A percentile compares a stretch with the other conserved stretches of the same genome.
Conservation (phyloP, 176 grass and related monocot species). For the Lolium perenne region DNA sequence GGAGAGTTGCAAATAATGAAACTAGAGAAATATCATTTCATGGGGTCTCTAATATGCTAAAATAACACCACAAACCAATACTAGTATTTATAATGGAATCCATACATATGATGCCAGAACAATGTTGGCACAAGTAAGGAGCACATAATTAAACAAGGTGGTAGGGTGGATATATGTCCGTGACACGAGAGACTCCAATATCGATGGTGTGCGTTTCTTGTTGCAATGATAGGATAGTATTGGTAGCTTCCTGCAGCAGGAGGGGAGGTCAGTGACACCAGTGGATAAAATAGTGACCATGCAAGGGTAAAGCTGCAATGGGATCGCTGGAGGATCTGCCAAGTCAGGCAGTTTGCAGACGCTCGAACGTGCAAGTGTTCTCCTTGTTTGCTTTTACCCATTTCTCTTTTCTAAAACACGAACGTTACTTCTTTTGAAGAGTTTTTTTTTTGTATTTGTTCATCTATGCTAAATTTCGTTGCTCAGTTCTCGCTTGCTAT, state of each 20-base stretch:
- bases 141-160: not conserved
- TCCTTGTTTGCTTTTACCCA: constrained; percentile 56
- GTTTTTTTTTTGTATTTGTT: constrained; percentile 20
- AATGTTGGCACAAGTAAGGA: not conserved
- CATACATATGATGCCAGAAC: not conserved
- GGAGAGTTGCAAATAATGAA: not conserved
- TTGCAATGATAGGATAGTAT: constrained; percentile 34
- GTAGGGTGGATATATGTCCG: constrained; percentile 26
- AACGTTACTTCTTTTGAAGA: not conserved
- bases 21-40: not conserved
- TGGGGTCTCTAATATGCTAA: not conserved
- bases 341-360: constrained; percentile 54
- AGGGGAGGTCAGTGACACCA: not conserved
- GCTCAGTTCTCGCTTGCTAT: not conserved
- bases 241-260: constrained; percentile 47
- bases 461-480: not conserved
- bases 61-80: not conserved
- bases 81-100: not conserved
- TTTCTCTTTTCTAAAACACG: not conserved
- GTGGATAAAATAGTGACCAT: constrained; percentile 40
- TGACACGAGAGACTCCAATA: constrained; percentile 11
- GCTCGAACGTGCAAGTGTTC: constrained; percentile 75
- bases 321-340: constrained; percentile 71
- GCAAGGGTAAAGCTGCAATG: constrained; percentile 48
- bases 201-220: constrained; percentile 4